These are phyloP conservation scores for Talaromyces ruber DNA, from an alignment of 495 filamentous ascomycete genomes.

Conservation along the genomic window DNA sequence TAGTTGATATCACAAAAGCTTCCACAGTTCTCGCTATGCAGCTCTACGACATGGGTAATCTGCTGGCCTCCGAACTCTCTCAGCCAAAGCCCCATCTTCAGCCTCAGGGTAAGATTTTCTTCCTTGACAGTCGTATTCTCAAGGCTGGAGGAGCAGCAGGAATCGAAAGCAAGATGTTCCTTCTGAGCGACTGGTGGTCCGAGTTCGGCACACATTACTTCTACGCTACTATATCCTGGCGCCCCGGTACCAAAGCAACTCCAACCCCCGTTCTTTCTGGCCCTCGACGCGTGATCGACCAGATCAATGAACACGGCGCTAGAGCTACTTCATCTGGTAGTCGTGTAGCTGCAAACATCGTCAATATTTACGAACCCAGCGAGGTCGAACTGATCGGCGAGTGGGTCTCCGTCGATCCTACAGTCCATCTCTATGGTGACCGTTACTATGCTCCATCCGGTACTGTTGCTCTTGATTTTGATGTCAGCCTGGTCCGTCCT, in stretches of 20 bases:
- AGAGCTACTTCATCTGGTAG: neutral
- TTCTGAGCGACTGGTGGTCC: conserved; percentile 23
- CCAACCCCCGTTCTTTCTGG: neutral
- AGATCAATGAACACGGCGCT: neutral
- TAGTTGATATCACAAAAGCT: conserved; percentile 10
- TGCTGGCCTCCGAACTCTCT: conserved; percentile 8
- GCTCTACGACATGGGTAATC: conserved; percentile 15
- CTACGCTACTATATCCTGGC: conserved; percentile 28
- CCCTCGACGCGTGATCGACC: neutral
- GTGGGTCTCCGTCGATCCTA: conserved; percentile 11
- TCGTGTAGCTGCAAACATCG: neutral
- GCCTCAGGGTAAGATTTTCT: conserved; percentile 22
- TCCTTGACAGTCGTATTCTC: conserved; percentile 22
- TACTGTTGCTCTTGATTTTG: too few species aligned
- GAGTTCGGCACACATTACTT: conserved; percentile 20
- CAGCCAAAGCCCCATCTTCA: neutral
- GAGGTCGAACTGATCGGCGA: conserved; percentile 19
- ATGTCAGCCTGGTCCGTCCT: too few species aligned
- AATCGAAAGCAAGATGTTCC: conserved; percentile 15
- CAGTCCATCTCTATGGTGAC: conserved; percentile 7
- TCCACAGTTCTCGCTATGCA: conserved; percentile 14
- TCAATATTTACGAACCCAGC: conserved; percentile 1
- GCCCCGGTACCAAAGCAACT: neutral
- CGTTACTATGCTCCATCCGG: neutral
- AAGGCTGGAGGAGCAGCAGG: conserved; percentile 2